These are phyloP conservation scores for Venturia aucupariae DNA, from an alignment of 2,329 filamentous ascomycete species.

Conservation along the genomic window DNA sequence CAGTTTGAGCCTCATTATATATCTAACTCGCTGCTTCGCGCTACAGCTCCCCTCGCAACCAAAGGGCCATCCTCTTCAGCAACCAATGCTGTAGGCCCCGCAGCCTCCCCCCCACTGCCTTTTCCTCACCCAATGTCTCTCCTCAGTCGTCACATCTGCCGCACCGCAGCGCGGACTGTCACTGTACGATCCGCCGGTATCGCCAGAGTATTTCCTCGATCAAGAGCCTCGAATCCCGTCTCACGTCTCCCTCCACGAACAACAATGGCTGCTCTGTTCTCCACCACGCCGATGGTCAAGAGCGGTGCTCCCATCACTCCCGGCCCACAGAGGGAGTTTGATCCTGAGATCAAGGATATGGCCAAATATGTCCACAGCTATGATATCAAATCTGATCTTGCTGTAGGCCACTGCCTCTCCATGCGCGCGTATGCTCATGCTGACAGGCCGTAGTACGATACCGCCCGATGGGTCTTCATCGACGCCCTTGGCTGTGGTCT, in stretches of 20 bases:
- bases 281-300: not conserved
- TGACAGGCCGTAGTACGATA: slow-evolving; percentile 61
- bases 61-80: not conserved
- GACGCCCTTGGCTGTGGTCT: slow-evolving; percentile 96
- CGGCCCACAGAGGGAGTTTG: slow-evolving; percentile 7
- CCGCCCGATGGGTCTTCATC: slow-evolving; percentile 90
- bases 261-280: slow-evolving; percentile 12
- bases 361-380: slow-evolving; percentile 91
- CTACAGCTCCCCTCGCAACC: not conserved
- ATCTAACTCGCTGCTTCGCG: not conserved
- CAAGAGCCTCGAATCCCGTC: slow-evolving; percentile 3
- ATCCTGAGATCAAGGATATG: slow-evolving; percentile 67
- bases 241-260: not conserved
- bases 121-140: slow-evolving; percentile 1
- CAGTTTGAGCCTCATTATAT: not conserved
- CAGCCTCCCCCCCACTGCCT: too few relatives aligned
- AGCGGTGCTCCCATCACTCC: slow-evolving; percentile 7
- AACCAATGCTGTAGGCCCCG: not conserved
- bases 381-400: slow-evolving; percentile 81
- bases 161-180: slow-evolving; percentile 4
- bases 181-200: not conserved
- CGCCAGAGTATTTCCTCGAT: not conserved
- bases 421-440: slow-evolving; percentile 7
- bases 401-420: slow-evolving; percentile 50
- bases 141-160: slow-evolving; percentile 10